Conservation (phyloP, 345 rosid genomes). For the Ceriops decandra region DNA sequence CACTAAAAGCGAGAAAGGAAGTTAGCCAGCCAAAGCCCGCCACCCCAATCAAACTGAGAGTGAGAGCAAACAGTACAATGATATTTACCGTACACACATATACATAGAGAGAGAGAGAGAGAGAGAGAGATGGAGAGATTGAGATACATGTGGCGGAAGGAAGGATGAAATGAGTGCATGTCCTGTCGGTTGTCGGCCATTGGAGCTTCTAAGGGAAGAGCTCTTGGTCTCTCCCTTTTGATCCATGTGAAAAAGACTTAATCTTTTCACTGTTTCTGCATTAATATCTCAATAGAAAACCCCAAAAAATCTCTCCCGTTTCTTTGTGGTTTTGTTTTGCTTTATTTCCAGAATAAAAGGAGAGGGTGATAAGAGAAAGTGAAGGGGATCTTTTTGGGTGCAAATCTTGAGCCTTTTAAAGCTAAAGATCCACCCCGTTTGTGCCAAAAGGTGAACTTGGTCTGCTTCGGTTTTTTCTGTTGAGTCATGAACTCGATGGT, state of each 20-base stretch:
- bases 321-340: conserved; percentile 2
- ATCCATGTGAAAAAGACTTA: conserved; percentile 20
- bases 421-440: conserved; percentile 29
- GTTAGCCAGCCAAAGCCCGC: conserved; percentile 15
- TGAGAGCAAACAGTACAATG: neutral
- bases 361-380: neutral
- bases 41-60: neutral
- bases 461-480: conserved; percentile 11
- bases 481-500: conserved; percentile 27
- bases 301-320: conserved; percentile 6
- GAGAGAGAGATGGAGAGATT: conserved; percentile 3
- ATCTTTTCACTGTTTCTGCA: conserved; percentile 9
- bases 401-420: conserved; percentile 19
- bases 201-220: conserved; percentile 34
- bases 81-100: neutral
- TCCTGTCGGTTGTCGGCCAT: conserved; percentile 59
- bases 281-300: conserved; percentile 15
- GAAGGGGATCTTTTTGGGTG: conserved; percentile 2
- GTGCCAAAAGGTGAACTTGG: conserved; percentile 28
- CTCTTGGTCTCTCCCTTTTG: conserved; percentile 35
- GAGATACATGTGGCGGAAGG: conserved; percentile 29
- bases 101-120: neutral
- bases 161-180: conserved; percentile 36
- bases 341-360: neutral
- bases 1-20: conserved; percentile 23